Base-by-base conservation (phyloP, 2,329 filamentous ascomycete species). In the Byssoonygena ceratinophila region DNA sequence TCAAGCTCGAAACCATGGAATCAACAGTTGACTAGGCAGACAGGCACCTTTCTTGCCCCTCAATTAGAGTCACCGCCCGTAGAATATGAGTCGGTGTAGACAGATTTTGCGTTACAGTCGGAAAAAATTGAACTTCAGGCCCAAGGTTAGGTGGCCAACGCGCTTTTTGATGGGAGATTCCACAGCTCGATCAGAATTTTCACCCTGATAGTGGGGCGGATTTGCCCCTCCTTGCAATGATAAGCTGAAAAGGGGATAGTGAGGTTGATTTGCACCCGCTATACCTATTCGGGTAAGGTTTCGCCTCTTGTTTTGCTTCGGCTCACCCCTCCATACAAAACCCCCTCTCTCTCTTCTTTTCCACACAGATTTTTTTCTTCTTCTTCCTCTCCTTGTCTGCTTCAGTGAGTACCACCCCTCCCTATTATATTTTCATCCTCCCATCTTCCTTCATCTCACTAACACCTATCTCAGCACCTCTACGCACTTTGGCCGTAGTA, bases 401-500 rank as follows among this genome's bases (percentile, higher is more conserved):
- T 66, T 71, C 69, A 72, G 69, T 72, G 69, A 64, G 69, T 72
- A 65, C 70, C 64, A 31, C 62, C 47, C 44, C 23, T 25, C 46
- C 25, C 44, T 40, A 36, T 23, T 54, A 54, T 32, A 46, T 61
- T 57, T 57, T 59, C 57, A 51, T 54, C 61, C 56, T 60, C 59
- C 59, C 59, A 56, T 55, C 54, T 55, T 55, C 55, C 55, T 37
- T n/a, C 45, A 47, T 51, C 40, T 27, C 58, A 62, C 64, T 65
- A 54, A 63, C 62, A 51, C 34, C 27, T 36, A 7, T 60, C 60
- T 65, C 67, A 74, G 71, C 68, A 74, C 71, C 71, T 74, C 71
- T 74, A 74, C 72, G 71, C 72, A 68, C 65, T 52, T 60, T 54
- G 63, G 72, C 72, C 71, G 72, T 74, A 71, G 71, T 72, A 68